phyloP scores from a whole-genome alignment of 306 rosid genomes.

The Cucurbita moschata region DNA sequence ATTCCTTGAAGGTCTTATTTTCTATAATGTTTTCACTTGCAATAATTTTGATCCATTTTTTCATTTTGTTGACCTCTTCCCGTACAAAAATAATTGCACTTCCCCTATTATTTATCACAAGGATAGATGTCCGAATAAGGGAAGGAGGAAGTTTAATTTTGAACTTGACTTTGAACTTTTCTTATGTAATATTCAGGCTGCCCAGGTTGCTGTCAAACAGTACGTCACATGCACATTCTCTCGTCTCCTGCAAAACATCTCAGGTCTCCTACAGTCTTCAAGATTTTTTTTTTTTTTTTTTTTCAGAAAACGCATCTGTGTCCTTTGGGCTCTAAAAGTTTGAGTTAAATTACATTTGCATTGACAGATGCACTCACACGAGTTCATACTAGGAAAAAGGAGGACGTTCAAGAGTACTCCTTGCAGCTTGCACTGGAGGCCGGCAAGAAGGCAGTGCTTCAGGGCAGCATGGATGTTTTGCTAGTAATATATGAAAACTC shows the following conservation, averaged over 20 bases:
- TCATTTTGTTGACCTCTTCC: neutral
- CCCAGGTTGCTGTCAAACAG: constrained; percentile 13
- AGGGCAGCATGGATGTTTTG: constrained; percentile 66
- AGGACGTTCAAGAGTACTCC: constrained; percentile 37
- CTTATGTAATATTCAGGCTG: constrained; percentile 1
- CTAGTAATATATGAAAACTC: constrained; percentile 31
- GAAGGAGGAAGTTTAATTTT: neutral
- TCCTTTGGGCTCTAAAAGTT: constrained; percentile 4
- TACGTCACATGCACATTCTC: constrained; percentile 5
- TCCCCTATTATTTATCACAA: neutral
- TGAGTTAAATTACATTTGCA: constrained; percentile 13
- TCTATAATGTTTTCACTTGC: neutral
- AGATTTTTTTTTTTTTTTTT: neutral
- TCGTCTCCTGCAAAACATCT: constrained; percentile 8
- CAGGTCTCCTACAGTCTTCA: constrained; percentile 4
- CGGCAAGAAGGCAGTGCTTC: constrained; percentile 60
- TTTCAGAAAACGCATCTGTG: neutral
- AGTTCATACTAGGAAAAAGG: constrained; percentile 38
- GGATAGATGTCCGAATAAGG: neutral
- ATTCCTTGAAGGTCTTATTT: constrained; percentile 12
- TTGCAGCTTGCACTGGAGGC: constrained; percentile 57
- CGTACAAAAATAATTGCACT: neutral
- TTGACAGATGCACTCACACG: constrained; percentile 59
- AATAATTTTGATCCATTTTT: neutral
- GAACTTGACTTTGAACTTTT: neutral